Conservation (phyloP, 345 rosid genomes). For the Eucalyptus melliodora region DNA sequence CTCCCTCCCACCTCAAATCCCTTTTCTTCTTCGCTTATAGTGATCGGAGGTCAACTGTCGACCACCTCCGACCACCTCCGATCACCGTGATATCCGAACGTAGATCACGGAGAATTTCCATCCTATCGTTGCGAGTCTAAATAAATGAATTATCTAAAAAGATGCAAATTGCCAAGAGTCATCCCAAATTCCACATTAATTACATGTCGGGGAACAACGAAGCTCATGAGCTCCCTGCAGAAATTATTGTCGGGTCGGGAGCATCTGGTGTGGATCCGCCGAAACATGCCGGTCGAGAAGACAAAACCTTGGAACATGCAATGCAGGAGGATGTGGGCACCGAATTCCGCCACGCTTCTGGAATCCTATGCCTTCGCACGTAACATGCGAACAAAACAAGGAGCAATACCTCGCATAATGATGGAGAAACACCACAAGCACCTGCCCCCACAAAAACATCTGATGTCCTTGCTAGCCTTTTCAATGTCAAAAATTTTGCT, state of each 20-base stretch:
- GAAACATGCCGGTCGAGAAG: neutral
- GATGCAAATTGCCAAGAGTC: neutral
- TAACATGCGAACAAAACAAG: neutral
- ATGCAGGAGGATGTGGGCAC: neutral
- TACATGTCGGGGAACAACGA: neutral
- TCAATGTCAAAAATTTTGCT: neutral
- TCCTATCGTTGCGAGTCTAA: neutral
- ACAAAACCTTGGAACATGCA: neutral
- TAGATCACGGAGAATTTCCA: neutral
- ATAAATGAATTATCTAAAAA: neutral
- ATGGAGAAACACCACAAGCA: neutral
- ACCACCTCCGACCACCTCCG: neutral
- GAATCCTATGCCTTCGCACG: neutral
- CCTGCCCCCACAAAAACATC: neutral
- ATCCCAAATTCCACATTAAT: neutral
- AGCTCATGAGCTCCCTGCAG: neutral
- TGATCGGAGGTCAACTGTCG: neutral
- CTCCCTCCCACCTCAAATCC: neutral
- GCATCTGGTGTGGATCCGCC: neutral
- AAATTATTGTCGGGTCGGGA: neutral
- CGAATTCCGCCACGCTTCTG: neutral
- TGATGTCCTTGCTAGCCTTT: neutral
- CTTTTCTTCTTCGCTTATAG: neutral
- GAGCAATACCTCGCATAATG: neutral
- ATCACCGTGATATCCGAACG: neutral